A percentile compares a stretch with the other conserved stretches of the same genome.
phyloP scores from a whole-genome alignment of 306 rosid species.

The Cicer yamashitae region DNA sequence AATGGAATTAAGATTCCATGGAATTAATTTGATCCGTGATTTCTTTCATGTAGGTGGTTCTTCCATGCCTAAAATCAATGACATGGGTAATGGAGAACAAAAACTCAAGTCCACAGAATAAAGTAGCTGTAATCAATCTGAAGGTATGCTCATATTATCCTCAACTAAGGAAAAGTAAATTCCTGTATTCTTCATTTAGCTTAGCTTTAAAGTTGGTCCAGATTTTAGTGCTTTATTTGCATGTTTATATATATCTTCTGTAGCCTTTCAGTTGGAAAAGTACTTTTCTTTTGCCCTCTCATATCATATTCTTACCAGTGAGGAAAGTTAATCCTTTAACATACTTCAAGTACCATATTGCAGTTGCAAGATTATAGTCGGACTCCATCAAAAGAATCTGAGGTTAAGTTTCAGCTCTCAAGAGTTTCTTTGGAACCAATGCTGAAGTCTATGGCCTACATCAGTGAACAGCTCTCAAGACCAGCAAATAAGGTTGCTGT shows the following conservation, averaged over 20 bases:
- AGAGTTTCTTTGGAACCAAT: slow-evolving; percentile 89
- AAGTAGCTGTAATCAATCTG: slow-evolving; percentile 85
- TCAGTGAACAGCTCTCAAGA: slow-evolving; percentile 84
- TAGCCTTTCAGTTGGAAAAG: slow-evolving; percentile 16
- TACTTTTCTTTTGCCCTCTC: slow-evolving; percentile 23
- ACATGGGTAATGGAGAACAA: slow-evolving; percentile 98
- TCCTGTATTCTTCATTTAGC: slow-evolving; percentile 15
- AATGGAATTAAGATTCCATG: slow-evolving; percentile 32
- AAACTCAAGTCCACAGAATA: slow-evolving; percentile 75
- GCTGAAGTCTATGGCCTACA: slow-evolving; percentile 94
- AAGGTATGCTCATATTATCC: slow-evolving; percentile 59
- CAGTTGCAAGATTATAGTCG: slow-evolving; percentile 90
- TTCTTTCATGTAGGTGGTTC: slow-evolving; percentile 65
- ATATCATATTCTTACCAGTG: slow-evolving; percentile 33
- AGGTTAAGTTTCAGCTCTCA: slow-evolving; percentile 96
- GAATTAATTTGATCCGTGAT: slow-evolving; percentile 43
- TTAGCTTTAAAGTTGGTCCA: slow-evolving; percentile 17
- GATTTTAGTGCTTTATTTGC: slow-evolving; percentile 35
- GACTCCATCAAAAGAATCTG: slow-evolving; percentile 77
- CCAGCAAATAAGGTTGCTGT: slow-evolving; percentile 97
- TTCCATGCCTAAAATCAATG: slow-evolving; percentile 93
- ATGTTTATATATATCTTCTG: slow-evolving; percentile 22
- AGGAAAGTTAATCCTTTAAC: slow-evolving; percentile 29
- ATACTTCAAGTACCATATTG: slow-evolving; percentile 41
- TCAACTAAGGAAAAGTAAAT: slow-evolving; percentile 19